Evolutionary conservation across 1,284 basidiomycete genomes (phyloP).

Genomic region (Ustilago curta): DNA sequence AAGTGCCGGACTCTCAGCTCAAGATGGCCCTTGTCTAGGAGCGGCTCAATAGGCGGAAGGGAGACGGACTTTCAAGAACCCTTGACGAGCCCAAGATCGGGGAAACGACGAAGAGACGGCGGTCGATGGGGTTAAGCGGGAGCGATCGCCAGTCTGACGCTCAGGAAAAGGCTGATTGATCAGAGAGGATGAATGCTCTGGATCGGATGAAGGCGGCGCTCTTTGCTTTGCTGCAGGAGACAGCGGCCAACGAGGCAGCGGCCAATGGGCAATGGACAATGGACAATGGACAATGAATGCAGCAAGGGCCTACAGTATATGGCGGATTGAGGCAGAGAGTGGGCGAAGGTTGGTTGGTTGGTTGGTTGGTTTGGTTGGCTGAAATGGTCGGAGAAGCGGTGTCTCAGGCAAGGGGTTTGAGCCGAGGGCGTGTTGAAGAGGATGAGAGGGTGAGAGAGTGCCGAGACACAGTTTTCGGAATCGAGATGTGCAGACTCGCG

Average conservation of each 20-base stretch:
- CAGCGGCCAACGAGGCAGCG: background rate
- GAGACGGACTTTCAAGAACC: background rate
- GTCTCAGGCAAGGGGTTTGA: background rate
- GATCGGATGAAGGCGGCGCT: background rate
- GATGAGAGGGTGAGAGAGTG: background rate
- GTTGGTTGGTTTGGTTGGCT: background rate
- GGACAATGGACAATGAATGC: too few species aligned
- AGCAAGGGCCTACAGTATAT: background rate
- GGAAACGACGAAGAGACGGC: background rate
- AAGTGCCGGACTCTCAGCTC: background rate
- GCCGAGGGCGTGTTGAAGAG: too few species aligned
- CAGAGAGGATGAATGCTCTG: background rate
- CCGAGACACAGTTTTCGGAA: background rate
- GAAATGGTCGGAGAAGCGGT: constrained; percentile 7
- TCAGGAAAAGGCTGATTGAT: background rate
- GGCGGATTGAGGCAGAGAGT: background rate
- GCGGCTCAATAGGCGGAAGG: background rate
- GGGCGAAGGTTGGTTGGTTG: too few species aligned
- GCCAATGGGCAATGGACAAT: too few species aligned
- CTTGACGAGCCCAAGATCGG: background rate
- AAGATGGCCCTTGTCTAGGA: background rate
- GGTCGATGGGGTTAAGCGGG: background rate
- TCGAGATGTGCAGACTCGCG: too few species aligned
- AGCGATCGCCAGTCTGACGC: background rate
- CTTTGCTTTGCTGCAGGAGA: background rate